phyloP scores from a whole-genome alignment of 805 yeast species.

The Zygoascus bituminiphila region DNA sequence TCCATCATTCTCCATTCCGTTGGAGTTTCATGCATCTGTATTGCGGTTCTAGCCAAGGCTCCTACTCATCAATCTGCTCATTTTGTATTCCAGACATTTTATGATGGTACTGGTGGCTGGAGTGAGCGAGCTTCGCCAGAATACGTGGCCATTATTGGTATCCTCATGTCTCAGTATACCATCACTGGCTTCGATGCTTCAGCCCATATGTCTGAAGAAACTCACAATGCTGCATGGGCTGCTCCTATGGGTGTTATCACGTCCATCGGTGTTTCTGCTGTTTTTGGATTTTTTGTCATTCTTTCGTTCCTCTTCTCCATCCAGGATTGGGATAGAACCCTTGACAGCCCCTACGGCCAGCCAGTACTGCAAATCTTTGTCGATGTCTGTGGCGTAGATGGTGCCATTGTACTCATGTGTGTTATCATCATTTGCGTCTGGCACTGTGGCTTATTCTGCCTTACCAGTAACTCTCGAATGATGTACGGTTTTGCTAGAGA shows the following conservation, averaged over 20 bases:
- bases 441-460: slow-evolving; percentile 18
- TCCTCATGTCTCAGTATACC: slow-evolving; percentile 42
- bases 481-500: slow-evolving; percentile 68
- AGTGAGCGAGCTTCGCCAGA: slow-evolving; percentile 16
- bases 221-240: slow-evolving; percentile 50
- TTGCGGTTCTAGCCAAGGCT: slow-evolving; percentile 19
- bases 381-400: slow-evolving; percentile 25
- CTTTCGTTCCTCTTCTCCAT: slow-evolving; percentile 45
- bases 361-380: slow-evolving; percentile 40
- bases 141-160: slow-evolving; percentile 18
- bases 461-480: slow-evolving; percentile 43
- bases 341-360: slow-evolving; percentile 36
- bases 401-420: slow-evolving; percentile 16
- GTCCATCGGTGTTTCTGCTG: slow-evolving; percentile 47
- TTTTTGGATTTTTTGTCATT: slow-evolving; percentile 50
- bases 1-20: slow-evolving; percentile 49
- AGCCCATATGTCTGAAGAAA: slow-evolving; percentile 68
- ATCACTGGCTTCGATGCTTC: slow-evolving; percentile 68
- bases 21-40: slow-evolving; percentile 40
- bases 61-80: slow-evolving; percentile 29
- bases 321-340: slow-evolving; percentile 32
- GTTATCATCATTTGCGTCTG: slow-evolving; percentile 16
- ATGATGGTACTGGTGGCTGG: slow-evolving; percentile 30
- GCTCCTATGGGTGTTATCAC: slow-evolving; percentile 60
- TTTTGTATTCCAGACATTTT: slow-evolving; percentile 15